Evolutionary conservation across 306 rosid genomes (phyloP), one percentile per base, ranked within the genome.

Genomic region (Quercus glauca): DNA sequence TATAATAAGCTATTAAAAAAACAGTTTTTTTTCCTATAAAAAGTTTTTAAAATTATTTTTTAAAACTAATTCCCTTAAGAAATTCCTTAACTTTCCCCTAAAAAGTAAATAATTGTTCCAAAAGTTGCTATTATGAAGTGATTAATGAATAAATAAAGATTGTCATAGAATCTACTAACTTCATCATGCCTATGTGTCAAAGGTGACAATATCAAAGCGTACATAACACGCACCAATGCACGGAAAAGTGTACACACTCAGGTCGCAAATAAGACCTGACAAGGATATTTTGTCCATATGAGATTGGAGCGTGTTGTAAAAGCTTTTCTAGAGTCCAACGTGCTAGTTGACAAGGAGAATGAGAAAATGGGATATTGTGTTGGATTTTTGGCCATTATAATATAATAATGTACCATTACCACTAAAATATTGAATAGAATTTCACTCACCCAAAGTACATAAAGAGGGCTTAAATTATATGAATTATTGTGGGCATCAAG

Each of bases 201-300:
- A 65, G 67, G 25, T 2, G 51, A 57, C 41, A 59, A 33, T 61
- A 65, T 69, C 69, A 69, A 77, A 68, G 86, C 83, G 75, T 87
- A 79, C 63, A 41, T 69, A 63, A 41, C 88, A 87, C 83, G 88
- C 77, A 68, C 87, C 69, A 83, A 79, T 83, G 25, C 13, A 55
- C 7, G 53, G 51, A 25, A 87, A 87, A 79, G 76, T 55, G 77
- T 58, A 55, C 25, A 12, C 25, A 12, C 76, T 80, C 3, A 73
- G 72, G 76, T 57, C 18, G 75, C 28, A 28, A 77, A 45, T 55
- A 76, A 81, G 79, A 79, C 56, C 20, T 60, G 86, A 83, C 84
- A 84, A n/a, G 37, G 86, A 83, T 81, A 73, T 79, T 79, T 81
- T 79, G 87, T 86, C 86, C 58, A 69, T 56, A 73, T 33, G 3